phyloP scores from a whole-genome alignment of 1,139 yeast species.

The Blastobotrys illinoisensis region DNA sequence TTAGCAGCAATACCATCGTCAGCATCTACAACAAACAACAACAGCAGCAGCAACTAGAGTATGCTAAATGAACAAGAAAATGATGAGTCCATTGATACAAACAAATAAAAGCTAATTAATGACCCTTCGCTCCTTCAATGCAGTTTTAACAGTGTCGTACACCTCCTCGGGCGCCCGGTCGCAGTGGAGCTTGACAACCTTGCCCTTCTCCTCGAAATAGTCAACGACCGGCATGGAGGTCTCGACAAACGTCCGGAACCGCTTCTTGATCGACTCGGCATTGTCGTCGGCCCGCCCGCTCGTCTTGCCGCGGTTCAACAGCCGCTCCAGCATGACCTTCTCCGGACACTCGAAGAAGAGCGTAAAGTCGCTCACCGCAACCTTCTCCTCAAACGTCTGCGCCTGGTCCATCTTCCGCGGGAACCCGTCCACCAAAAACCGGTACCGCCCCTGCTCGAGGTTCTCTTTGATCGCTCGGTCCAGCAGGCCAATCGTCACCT shows the following conservation, averaged over 20 bases:
- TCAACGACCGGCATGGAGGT: slow-evolving; percentile 95
- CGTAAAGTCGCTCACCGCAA: slow-evolving; percentile 70
- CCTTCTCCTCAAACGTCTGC: slow-evolving; percentile 73
- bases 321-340: slow-evolving; percentile 73
- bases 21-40: too few relatives aligned
- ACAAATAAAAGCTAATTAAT: neutral
- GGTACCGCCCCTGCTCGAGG: slow-evolving; percentile 46
- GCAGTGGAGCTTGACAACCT: slow-evolving; percentile 75
- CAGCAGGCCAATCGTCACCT: slow-evolving; percentile 79
- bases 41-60: too few relatives aligned
- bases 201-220: slow-evolving; percentile 66
- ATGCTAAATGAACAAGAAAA: too few relatives aligned
- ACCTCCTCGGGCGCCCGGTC: slow-evolving; percentile 77
- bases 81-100: too few relatives aligned
- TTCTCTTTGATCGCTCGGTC: slow-evolving; percentile 68
- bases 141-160: slow-evolving; percentile 60
- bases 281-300: slow-evolving; percentile 94
- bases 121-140: slow-evolving; percentile 41
- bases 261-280: slow-evolving; percentile 79
- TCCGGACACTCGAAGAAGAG: slow-evolving; percentile 95
- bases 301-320: slow-evolving; percentile 88
- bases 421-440: slow-evolving; percentile 88
- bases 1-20: too few relatives aligned
- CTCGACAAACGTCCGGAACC: slow-evolving; percentile 79
- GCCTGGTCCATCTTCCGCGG: slow-evolving; percentile 99